These are phyloP conservation scores for Xylaria sp. DNA, from an alignment of 2,329 filamentous ascomycete species.

Conservation along the genomic window DNA sequence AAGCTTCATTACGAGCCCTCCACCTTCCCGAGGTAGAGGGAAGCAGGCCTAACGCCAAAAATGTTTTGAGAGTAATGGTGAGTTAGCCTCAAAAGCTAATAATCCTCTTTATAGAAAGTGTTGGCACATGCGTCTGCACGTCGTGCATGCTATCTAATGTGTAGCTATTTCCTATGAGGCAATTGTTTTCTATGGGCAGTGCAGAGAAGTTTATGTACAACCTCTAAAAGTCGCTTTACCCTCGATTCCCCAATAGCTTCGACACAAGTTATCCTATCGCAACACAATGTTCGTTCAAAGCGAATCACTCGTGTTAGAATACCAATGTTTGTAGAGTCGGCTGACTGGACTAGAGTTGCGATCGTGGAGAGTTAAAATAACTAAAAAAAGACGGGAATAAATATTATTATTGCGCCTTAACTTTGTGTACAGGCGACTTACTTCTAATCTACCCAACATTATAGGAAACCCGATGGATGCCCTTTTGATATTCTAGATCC, in stretches of 20 bases:
- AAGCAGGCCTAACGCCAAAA: not conserved
- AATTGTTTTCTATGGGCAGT: not conserved
- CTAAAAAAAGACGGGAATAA: too few species aligned
- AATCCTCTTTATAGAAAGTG: not conserved
- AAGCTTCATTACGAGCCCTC: not conserved
- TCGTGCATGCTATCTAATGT: not conserved
- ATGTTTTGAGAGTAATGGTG: not conserved
- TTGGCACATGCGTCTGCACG: slow-evolving; percentile 1
- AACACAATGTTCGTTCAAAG: too few species aligned
- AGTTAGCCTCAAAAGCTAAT: not conserved
- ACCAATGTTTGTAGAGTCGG: too few species aligned
- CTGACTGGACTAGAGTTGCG: too few species aligned
- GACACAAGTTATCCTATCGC: not conserved
- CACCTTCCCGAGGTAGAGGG: too few species aligned
- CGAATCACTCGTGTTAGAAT: not conserved
- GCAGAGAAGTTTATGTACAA: not conserved
- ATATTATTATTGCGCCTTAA: too few species aligned
- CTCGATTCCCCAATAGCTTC: not conserved
- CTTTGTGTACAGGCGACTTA: too few species aligned
- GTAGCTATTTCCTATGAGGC: not conserved
- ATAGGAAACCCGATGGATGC: too few species aligned
- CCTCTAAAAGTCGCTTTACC: not conserved
- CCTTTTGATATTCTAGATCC: not conserved
- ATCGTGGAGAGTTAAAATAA: too few species aligned
- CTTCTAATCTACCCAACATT: not conserved